These are phyloP conservation scores for Prunus dulcis DNA, from an alignment of 306 rosid genomes.

Conservation along the genomic window DNA sequence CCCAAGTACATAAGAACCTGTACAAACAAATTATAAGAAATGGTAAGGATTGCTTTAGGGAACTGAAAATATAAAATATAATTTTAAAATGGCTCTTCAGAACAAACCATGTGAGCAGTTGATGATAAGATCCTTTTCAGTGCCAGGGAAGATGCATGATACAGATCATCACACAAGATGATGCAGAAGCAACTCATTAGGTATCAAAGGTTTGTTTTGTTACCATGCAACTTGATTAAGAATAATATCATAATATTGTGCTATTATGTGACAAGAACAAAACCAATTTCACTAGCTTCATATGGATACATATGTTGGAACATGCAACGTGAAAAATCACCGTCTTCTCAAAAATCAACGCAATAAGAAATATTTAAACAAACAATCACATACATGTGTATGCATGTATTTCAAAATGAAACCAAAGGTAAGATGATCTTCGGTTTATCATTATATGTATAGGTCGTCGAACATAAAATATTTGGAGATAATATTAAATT, in stretches of 20 bases:
- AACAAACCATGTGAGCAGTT: slow-evolving; percentile 2
- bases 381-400: not conserved
- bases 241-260: slow-evolving; percentile 2
- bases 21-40: slow-evolving; percentile 3
- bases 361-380: not conserved
- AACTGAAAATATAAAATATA: slow-evolving; percentile 22
- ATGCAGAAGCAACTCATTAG: not conserved
- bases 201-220: not conserved
- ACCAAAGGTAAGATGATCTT: not conserved
- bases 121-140: not conserved
- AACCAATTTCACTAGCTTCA: not conserved
- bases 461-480: not conserved
- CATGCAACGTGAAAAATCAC: not conserved
- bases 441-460: not conserved
- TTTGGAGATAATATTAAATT: not conserved
- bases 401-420: not conserved
- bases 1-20: slow-evolving; percentile 98
- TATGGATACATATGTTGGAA: not conserved
- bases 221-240: slow-evolving; percentile 7
- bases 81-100: slow-evolving; percentile 15
- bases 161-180: not conserved
- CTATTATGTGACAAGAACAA: not conserved
- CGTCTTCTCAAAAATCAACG: not conserved
- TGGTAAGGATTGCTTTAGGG: slow-evolving; percentile 23
- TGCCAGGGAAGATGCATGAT: not conserved